Conservation (phyloP, 140 eudicot genomes). For the Stevia rebaudiana region DNA sequence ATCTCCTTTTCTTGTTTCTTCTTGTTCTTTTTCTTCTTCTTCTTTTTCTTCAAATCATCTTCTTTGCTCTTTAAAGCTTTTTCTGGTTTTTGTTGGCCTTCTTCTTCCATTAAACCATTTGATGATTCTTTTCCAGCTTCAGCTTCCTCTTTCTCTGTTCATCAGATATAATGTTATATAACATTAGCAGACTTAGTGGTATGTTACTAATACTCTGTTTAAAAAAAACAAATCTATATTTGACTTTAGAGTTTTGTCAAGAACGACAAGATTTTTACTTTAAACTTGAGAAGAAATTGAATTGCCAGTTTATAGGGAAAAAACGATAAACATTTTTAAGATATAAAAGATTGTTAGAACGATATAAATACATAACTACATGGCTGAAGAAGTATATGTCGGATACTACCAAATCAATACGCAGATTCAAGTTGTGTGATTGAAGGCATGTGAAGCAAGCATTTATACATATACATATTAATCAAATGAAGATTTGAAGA, state of each 20-base stretch:
- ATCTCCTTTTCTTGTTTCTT: conserved; percentile 28
- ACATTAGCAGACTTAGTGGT: neutral
- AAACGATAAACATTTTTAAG: neutral
- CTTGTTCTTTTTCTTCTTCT: conserved; percentile 39
- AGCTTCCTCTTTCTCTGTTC: conserved; percentile 70
- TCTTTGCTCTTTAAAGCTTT: conserved; percentile 27
- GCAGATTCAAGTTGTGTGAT: neutral
- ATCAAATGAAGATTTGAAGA: neutral
- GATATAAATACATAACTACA: neutral
- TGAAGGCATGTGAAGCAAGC: neutral
- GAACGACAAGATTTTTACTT: neutral
- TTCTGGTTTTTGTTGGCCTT: conserved; percentile 31
- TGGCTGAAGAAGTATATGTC: neutral
- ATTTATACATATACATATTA: neutral
- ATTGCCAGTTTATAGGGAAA: neutral
- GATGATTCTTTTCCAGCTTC: conserved; percentile 42
- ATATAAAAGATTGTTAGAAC: neutral
- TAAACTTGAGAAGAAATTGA: neutral
- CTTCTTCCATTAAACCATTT: conserved; percentile 31
- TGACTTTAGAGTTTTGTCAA: neutral
- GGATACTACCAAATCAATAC: neutral
- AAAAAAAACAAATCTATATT: neutral
- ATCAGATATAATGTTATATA: conserved; percentile 5
- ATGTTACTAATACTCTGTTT: neutral
- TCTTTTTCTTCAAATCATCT: conserved; percentile 35